These are phyloP conservation scores for Lactarius hatsudake DNA, from an alignment of 768 basidiomycete species.

Conservation along the genomic window DNA sequence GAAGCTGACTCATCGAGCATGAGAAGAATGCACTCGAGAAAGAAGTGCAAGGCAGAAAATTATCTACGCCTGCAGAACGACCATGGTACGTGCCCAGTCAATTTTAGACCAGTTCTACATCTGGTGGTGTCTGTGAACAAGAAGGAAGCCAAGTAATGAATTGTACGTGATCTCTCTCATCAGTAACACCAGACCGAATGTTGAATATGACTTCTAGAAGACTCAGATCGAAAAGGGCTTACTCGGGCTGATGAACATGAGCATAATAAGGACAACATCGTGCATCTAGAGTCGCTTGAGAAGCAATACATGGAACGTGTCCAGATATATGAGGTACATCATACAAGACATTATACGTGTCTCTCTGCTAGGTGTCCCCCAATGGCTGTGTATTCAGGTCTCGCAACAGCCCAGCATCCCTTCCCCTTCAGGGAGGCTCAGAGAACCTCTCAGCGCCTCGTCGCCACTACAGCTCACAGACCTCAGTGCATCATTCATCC, in stretches of 20 bases:
- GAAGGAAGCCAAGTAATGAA: conserved; percentile 50
- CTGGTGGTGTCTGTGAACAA: conserved; percentile 65
- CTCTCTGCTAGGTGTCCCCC: no score
- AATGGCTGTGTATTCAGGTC: no score
- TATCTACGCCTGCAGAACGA: conserved; percentile 83
- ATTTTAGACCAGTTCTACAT: conserved; percentile 80
- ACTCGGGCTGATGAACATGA: conserved; percentile 68
- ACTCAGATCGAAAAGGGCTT: conserved; percentile 52
- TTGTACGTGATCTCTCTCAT: conserved; percentile 48
- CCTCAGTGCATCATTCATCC: no score
- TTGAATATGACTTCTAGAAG: conserved; percentile 41
- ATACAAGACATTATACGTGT: no score
- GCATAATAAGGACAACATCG: conserved; percentile 75
- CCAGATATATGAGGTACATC: conserved; percentile 63
- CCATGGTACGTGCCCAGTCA: conserved; percentile 66
- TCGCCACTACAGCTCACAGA: no score
- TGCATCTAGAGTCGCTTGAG: conserved; percentile 66
- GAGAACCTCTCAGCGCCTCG: no score
- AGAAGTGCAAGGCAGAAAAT: conserved; percentile 88
- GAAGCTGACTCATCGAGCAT: conserved; percentile 85
- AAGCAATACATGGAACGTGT: conserved; percentile 68
- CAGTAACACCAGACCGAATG: not conserved
- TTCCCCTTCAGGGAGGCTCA: no score
- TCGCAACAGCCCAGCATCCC: no score
- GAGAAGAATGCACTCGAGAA: conserved; percentile 86